Conservation (phyloP, 1,284 basidiomycete genomes). For the Apiotrichum gracile region DNA sequence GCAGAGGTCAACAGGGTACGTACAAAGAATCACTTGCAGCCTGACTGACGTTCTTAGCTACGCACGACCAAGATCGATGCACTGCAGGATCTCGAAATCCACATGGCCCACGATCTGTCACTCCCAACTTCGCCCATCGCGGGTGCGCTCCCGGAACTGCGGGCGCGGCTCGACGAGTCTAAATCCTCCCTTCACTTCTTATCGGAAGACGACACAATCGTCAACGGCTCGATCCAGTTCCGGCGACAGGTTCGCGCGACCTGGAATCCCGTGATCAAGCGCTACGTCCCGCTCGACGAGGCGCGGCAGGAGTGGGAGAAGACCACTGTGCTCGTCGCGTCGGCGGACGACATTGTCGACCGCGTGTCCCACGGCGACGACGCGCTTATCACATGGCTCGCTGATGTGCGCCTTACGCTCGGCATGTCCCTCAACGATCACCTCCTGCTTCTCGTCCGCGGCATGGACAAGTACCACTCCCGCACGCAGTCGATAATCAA, state of each 20-base stretch:
- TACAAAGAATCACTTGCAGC: neutral
- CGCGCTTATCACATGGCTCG: constrained; percentile 28
- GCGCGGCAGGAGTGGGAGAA: constrained; percentile 46
- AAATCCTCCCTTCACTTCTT: constrained; percentile 27
- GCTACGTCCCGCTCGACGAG: constrained; percentile 31
- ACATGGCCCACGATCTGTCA: constrained; percentile 39
- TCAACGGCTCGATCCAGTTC: constrained; percentile 38
- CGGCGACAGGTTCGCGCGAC: constrained; percentile 34
- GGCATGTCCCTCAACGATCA: constrained; percentile 22
- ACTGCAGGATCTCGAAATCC: constrained; percentile 40
- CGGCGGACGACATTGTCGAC: constrained; percentile 40
- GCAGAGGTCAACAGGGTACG: constrained; percentile 26
- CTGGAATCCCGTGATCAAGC: constrained; percentile 28
- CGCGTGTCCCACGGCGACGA: constrained; percentile 23
- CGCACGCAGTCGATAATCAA: constrained; percentile 31
- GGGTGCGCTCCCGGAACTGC: constrained; percentile 36
- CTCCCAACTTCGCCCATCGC: constrained; percentile 35
- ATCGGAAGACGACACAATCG: constrained; percentile 22
- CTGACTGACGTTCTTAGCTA: constrained; percentile 20
- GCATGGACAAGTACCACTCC: constrained; percentile 36
- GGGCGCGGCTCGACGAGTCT: constrained; percentile 28
- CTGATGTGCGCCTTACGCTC: constrained; percentile 26
- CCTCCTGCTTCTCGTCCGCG: constrained; percentile 43
- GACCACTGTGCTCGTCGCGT: constrained; percentile 32
- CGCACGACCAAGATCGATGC: constrained; percentile 41